Percentiles rank a stretch among this genome's conserved stretches.
Conservation (phyloP, 805 yeast genomes). For the Priceomyces carsonii region DNA sequence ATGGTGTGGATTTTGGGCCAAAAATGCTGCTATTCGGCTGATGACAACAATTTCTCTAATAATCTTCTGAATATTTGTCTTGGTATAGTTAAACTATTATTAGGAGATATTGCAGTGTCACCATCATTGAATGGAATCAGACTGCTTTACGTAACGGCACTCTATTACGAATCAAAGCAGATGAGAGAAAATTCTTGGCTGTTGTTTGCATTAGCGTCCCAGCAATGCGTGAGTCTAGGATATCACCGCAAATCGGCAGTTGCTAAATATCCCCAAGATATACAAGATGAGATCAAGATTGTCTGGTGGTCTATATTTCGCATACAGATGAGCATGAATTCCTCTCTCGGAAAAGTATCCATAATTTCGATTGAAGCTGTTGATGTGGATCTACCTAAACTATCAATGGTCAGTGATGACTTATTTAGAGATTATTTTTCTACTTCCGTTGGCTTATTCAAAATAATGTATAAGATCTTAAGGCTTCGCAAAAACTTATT, state of each 20-base stretch:
- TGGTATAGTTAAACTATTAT: slow-evolving; percentile 41
- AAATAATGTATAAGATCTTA: slow-evolving; percentile 2
- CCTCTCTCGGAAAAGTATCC: slow-evolving; percentile 1
- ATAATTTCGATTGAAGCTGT: slow-evolving; percentile 1
- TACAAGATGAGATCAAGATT: slow-evolving; percentile 3
- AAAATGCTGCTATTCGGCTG: slow-evolving; percentile 22
- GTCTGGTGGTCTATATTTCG: neutral
- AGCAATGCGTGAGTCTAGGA: slow-evolving; percentile 3
- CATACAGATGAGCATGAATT: slow-evolving; percentile 2
- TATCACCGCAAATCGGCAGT: slow-evolving; percentile 3
- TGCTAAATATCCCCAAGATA: slow-evolving; percentile 2
- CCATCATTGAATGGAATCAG: slow-evolving; percentile 47
- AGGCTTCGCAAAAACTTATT: slow-evolving; percentile 1
- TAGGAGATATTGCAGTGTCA: slow-evolving; percentile 43
- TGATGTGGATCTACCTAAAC: slow-evolving; percentile 1
- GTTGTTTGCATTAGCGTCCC: neutral
- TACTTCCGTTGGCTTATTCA: slow-evolving; percentile 1
- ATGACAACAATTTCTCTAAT: slow-evolving; percentile 5
- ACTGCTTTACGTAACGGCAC: slow-evolving; percentile 3
- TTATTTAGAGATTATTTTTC: neutral
- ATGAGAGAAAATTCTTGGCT: slow-evolving; percentile 6
- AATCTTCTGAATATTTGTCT: slow-evolving; percentile 33
- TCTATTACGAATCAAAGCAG: slow-evolving; percentile 3
- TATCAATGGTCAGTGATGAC: neutral
- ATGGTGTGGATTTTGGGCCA: slow-evolving; percentile 47